Evolutionary conservation across 441 rosid genomes (phyloP).

Genomic region (Syzygium syzygioides): DNA sequence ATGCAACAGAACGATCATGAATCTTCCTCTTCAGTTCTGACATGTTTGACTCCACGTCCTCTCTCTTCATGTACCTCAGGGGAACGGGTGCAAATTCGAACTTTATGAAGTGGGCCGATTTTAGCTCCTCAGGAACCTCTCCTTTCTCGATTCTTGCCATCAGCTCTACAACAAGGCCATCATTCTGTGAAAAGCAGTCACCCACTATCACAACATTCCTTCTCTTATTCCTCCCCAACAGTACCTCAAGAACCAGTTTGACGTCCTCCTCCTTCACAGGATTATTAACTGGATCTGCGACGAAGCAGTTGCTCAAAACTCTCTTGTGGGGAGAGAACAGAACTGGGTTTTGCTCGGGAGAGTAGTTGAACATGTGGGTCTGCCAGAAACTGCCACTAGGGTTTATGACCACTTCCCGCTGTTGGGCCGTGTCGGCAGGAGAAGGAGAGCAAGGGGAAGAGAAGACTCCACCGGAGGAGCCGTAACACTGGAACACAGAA

Average conservation of each 20-base stretch:
- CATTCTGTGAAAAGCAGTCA: constrained; percentile 48
- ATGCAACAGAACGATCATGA: constrained; percentile 28
- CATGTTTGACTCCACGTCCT: constrained; percentile 52
- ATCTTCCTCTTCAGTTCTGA: constrained; percentile 51
- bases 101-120: constrained; percentile 47
- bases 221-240: constrained; percentile 47
- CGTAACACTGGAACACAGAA: constrained; percentile 54
- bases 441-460: constrained; percentile 60
- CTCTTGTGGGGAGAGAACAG: constrained; percentile 39
- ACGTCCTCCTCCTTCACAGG: constrained; percentile 49
- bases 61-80: constrained; percentile 59
- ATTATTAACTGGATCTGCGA: constrained; percentile 19
- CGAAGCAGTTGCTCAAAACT: constrained; percentile 11
- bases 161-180: constrained; percentile 50
- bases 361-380: constrained; percentile 36
- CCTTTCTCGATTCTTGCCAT: constrained; percentile 56
- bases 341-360: constrained; percentile 45
- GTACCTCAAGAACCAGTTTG: constrained; percentile 61
- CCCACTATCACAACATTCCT: constrained; percentile 71
- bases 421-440: constrained; percentile 31
- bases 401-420: constrained; percentile 25
- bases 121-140: constrained; percentile 65
- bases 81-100: constrained; percentile 62
- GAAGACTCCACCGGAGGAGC: constrained; percentile 46
- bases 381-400: constrained; percentile 43